Conservation (phyloP, 371 early-diverging fungal genomes). For the Mucor lusitanicus region DNA sequence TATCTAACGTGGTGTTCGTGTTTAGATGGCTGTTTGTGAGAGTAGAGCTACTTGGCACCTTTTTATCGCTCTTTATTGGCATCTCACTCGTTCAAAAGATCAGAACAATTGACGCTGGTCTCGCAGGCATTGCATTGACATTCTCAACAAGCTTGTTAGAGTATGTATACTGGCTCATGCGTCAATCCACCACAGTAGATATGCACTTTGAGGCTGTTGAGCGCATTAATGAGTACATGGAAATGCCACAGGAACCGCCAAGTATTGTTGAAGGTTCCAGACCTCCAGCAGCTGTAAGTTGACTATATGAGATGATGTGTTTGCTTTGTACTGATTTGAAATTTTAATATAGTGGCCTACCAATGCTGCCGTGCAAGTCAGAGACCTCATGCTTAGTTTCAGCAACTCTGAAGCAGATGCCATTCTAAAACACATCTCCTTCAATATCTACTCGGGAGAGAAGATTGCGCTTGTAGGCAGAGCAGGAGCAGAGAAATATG, state of each 20-base stretch:
- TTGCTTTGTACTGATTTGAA: neutral
- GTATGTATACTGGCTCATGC: slow-evolving; percentile 76
- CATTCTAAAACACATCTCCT: slow-evolving; percentile 60
- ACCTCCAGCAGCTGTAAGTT: slow-evolving; percentile 60
- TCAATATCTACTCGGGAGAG: slow-evolving; percentile 57
- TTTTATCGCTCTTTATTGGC: slow-evolving; percentile 71
- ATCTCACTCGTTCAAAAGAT: slow-evolving; percentile 52
- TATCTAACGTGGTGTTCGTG: neutral
- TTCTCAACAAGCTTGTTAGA: slow-evolving; percentile 66
- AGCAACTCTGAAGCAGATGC: slow-evolving; percentile 56
- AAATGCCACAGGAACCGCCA: slow-evolving; percentile 74
- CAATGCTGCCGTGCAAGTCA: slow-evolving; percentile 65
- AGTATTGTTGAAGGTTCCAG: slow-evolving; percentile 53
- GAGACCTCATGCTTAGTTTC: slow-evolving; percentile 59
- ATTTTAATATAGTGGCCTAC: slow-evolving; percentile 70
- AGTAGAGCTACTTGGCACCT: slow-evolving; percentile 71
- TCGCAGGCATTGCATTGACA: slow-evolving; percentile 81
- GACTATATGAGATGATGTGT: neutral
- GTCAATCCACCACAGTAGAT: slow-evolving; percentile 79
- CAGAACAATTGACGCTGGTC: slow-evolving; percentile 64
- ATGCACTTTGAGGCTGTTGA: slow-evolving; percentile 87
- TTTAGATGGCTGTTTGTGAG: slow-evolving; percentile 58
- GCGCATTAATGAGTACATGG: slow-evolving; percentile 74
- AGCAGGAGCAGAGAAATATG: slow-evolving; percentile 77
- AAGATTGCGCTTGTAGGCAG: slow-evolving; percentile 79